These are phyloP conservation scores for Vishniacozyma victoriae DNA, from an alignment of 768 basidiomycete species.

Conservation along the genomic window DNA sequence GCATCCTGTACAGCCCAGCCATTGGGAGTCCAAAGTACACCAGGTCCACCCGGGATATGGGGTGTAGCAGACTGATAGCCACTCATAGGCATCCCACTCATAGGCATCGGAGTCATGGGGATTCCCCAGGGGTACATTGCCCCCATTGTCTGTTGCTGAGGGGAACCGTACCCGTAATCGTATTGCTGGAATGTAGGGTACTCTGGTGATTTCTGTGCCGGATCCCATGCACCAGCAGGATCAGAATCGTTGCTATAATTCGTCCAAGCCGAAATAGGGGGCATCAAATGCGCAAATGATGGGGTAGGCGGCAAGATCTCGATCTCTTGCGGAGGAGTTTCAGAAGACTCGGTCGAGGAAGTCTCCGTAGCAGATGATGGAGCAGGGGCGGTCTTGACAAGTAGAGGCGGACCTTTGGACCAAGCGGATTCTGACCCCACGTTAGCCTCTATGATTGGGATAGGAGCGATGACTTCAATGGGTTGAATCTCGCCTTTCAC, in stretches of 20 bases:
- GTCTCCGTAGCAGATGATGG: too few species aligned
- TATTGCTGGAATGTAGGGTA: neutral
- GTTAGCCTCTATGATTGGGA: constrained; percentile 2
- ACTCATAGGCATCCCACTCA: neutral
- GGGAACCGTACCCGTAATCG: neutral
- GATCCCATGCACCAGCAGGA: constrained; percentile 40
- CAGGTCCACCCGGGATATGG: constrained; percentile 21
- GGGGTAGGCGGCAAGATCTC: neutral
- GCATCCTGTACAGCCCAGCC: constrained; percentile 44
- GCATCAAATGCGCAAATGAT: constrained; percentile 3
- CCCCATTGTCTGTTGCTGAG: neutral
- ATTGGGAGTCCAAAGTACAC: constrained; percentile 39
- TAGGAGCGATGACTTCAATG: neutral
- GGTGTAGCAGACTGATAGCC: neutral
- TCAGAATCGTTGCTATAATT: constrained; percentile 36
- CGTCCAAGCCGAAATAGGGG: constrained; percentile 26
- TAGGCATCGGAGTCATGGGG: constrained; percentile 9
- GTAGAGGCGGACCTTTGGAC: constrained; percentile 34
- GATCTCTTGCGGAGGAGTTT: neutral
- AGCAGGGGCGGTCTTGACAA: too few species aligned
- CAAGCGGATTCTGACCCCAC: too few species aligned
- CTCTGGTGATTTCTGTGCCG: constrained; percentile 4
- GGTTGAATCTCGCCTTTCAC: constrained; percentile 13
- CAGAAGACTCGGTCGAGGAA: too few species aligned
- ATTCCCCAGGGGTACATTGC: constrained; percentile 39